A percentile compares a stretch with the other conserved stretches of the same genome.
These are phyloP conservation scores for Fusarium floridanum DNA, from an alignment of 2,329 filamentous ascomycete genomes.

Conservation along the genomic window DNA sequence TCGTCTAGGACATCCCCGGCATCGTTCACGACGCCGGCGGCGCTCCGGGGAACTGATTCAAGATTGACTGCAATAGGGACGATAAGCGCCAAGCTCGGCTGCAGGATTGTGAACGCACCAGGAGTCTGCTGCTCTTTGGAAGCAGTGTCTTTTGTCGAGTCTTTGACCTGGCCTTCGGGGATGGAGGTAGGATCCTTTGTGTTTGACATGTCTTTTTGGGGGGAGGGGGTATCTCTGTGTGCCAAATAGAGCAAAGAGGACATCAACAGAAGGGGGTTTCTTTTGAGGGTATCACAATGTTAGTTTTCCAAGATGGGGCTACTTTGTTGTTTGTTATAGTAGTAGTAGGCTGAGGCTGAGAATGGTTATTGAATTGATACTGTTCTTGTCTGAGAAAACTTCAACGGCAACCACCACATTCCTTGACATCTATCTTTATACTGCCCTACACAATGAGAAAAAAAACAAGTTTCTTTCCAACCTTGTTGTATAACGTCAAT, in stretches of 20 bases:
- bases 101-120: constrained; percentile 46
- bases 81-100: constrained; percentile 43
- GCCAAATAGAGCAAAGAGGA: not conserved
- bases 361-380: constrained; percentile 37
- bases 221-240: not conserved
- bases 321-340: constrained; percentile 20
- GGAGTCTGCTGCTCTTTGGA: constrained; percentile 47
- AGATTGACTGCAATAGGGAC: constrained; percentile 47
- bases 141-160: constrained; percentile 46
- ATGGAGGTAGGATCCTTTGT: constrained; percentile 46
- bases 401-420: constrained; percentile 36
- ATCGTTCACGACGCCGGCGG: constrained; percentile 59
- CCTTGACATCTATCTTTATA: constrained; percentile 37
- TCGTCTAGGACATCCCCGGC: constrained; percentile 60
- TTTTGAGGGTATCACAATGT: constrained; percentile 35
- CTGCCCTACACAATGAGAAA: not conserved
- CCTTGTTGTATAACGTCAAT: constrained; percentile 38
- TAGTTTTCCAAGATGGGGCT: constrained; percentile 27
- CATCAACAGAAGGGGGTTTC: not conserved
- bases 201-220: constrained; percentile 8
- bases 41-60: constrained; percentile 52
- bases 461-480: constrained; percentile 46
- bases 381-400: constrained; percentile 20
- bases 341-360: constrained; percentile 28
- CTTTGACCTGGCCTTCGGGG: constrained; percentile 49